Evolutionary conservation across 2,329 filamentous ascomycete genomes (phyloP).

Genomic region (Aspergillus sp.): DNA sequence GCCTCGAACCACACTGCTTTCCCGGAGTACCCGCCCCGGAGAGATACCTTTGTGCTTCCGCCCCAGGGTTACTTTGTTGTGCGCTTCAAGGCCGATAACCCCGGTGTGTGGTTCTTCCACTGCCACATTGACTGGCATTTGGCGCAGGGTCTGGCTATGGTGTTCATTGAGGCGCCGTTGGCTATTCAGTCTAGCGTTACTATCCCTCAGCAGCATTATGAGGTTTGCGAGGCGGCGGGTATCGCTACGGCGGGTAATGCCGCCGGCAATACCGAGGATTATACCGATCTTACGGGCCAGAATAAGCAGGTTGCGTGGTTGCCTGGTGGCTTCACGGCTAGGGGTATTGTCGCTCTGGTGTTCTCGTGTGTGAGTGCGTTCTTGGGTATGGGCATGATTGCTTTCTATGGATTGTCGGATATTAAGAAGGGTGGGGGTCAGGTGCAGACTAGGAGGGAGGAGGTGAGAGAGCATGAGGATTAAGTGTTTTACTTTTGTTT

Average conservation of each 20-base stretch:
- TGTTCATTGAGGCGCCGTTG: conserved; percentile 64
- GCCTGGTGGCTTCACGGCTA: conserved; percentile 69
- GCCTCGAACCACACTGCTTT: conserved; percentile 42
- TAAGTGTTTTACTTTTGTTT: not conserved
- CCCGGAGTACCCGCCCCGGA: conserved; percentile 60
- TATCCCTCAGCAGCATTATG: conserved; percentile 64
- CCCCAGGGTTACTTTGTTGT: conserved; percentile 70
- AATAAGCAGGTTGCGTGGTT: conserved; percentile 58
- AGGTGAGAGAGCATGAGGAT: not conserved
- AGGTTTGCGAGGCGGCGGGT: conserved; percentile 57
- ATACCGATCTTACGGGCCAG: conserved; percentile 65
- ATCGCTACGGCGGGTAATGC: conserved; percentile 68
- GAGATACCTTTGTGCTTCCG: conserved; percentile 68
- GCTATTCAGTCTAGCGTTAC: conserved; percentile 62
- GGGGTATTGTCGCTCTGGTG: conserved; percentile 72
- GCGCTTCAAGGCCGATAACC: conserved; percentile 48
- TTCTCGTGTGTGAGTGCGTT: conserved; percentile 71
- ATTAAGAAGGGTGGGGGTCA: not conserved
- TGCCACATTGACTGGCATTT: conserved; percentile 83
- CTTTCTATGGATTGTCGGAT: conserved; percentile 57
- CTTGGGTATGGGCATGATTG: conserved; percentile 67
- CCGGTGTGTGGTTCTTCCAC: conserved; percentile 70
- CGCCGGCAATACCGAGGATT: conserved; percentile 67
- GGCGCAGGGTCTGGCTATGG: conserved; percentile 65
- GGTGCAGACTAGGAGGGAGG: not conserved